Evolutionary conservation across 768 basidiomycete species (phyloP), one percentile per base, ranked within the genome.

Genomic region (Gloeopeniophorella convolvens): DNA sequence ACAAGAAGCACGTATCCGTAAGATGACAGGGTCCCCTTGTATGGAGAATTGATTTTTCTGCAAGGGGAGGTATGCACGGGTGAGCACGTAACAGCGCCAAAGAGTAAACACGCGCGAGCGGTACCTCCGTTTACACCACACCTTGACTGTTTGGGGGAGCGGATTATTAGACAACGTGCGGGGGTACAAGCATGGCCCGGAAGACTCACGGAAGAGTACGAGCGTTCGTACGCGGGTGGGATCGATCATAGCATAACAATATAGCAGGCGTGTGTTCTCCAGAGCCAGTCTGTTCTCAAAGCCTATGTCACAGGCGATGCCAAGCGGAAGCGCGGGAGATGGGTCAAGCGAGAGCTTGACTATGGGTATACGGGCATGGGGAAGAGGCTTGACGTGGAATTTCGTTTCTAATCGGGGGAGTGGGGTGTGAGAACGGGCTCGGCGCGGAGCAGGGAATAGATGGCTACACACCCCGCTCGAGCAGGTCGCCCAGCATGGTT

Each of bases 1-100:
- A 97, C 95, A 68, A 99, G 85, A 45, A 99, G 78, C 58, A 95
- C 94, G 70, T 95, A 97, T 57, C 95, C 95, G 65, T 99, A 97
- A 46, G 93, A 95, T 48, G 90, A 94, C 45, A 99, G 74, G 1
- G 95, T 98, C 55, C 95, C 95, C 62, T 90, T 83, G 69, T 98
- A 99, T 10, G 95, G 93, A 43, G 93, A 96, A 69, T 99, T 99
- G 68, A 99, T 96, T 82, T 96, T 94, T 69, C 89, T 90, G 60
- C 1, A 23, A 40, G 44, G 8, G 40, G 28, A 52, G 26, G 47
- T 46, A 27, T 35, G 16, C 26, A 28, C n/a, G 21, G 35, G 28
- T 45, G 34, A 32, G 52, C 12, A 48, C 27, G 21, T 36, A 37
- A n/a, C 30, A 24, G 30, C 12, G 42, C 48, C 24, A 21, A 45